Evolutionary conservation across 2,329 filamentous ascomycete genomes (phyloP).

Genomic region (Calonectria crousiana): DNA sequence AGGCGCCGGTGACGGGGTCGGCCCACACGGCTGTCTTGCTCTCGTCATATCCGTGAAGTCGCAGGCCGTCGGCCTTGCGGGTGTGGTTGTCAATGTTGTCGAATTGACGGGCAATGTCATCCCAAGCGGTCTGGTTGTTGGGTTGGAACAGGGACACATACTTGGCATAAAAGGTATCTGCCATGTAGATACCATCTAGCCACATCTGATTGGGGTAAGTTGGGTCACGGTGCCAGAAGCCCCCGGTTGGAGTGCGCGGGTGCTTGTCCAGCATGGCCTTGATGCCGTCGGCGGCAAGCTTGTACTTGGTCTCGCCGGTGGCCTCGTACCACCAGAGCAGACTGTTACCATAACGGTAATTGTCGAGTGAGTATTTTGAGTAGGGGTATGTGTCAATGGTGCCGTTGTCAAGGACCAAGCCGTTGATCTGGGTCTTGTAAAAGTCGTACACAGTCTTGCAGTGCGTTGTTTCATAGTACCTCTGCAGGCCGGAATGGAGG

Average conservation of each 20-base stretch:
- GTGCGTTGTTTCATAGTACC: constrained; percentile 56
- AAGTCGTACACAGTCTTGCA: constrained; percentile 58
- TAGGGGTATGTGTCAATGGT: constrained; percentile 60
- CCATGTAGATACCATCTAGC: constrained; percentile 68
- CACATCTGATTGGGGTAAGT: constrained; percentile 68
- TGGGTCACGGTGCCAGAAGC: constrained; percentile 65
- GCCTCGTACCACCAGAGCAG: constrained; percentile 62
- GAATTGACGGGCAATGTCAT: constrained; percentile 60
- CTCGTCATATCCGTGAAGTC: constrained; percentile 68
- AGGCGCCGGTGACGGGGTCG: constrained; percentile 60
- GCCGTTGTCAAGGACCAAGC: constrained; percentile 57
- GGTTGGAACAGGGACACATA: constrained; percentile 54
- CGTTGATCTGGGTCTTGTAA: constrained; percentile 60
- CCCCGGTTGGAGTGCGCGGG: constrained; percentile 62
- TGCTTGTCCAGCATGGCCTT: constrained; percentile 60
- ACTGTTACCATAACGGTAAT: constrained; percentile 66
- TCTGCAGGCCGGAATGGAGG: constrained; percentile 62
- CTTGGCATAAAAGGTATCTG: constrained; percentile 57
- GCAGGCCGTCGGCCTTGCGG: constrained; percentile 53
- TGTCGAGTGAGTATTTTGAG: constrained; percentile 62
- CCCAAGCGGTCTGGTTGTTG: constrained; percentile 55
- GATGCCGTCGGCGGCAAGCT: constrained; percentile 59
- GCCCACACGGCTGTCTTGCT: constrained; percentile 64
- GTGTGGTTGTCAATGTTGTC: constrained; percentile 59
- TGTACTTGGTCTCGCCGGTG: constrained; percentile 61